These are phyloP conservation scores for Pythium catenulatum DNA, from an alignment of 352 stramenopile species.

Conservation along the genomic window DNA sequence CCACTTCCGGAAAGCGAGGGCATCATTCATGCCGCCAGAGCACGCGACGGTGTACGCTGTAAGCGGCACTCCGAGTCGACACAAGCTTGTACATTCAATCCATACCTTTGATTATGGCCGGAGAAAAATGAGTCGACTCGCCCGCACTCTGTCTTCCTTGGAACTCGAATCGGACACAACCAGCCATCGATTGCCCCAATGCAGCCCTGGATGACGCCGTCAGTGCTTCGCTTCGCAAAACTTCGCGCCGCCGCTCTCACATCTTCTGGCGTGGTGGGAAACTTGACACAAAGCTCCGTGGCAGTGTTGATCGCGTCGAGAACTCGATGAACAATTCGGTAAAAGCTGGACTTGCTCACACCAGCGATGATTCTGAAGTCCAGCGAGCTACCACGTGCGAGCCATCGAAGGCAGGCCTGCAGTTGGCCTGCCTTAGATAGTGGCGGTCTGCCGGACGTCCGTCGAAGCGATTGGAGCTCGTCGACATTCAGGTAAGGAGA, in stretches of 20 bases:
- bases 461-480: neutral
- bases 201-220: neutral
- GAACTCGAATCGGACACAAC: neutral
- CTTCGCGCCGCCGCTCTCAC: neutral
- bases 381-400: neutral
- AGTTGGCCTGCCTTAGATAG: neutral
- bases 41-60: neutral
- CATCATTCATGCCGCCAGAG: neutral
- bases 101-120: slow-evolving; percentile 5
- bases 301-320: neutral
- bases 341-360: neutral
- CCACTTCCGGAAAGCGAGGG: neutral
- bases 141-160: neutral
- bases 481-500: neutral
- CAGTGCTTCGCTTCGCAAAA: neutral
- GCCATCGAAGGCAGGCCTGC: neutral
- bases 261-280: neutral
- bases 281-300: neutral
- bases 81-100: slow-evolving; percentile 8
- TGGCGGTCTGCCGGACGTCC: neutral
- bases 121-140: neutral
- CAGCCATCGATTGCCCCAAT: neutral
- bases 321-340: neutral
- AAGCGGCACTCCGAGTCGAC: neutral
- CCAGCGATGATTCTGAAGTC: neutral